Evolutionary conservation across 345 rosid species (phyloP).

Genomic region (Lumnitzera littorea): DNA sequence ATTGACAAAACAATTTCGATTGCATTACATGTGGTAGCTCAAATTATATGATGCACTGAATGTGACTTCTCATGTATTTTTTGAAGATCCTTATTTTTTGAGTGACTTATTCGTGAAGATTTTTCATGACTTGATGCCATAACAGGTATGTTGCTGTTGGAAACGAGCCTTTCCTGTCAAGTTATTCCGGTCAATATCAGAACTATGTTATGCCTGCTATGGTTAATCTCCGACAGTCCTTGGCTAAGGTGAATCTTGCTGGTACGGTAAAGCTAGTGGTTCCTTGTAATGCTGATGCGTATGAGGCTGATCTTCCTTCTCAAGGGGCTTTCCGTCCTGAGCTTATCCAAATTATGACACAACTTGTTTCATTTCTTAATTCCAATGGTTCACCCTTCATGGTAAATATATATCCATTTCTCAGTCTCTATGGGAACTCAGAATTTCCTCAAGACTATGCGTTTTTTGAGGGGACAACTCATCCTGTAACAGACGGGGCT

Average conservation of each 20-base stretch:
- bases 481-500: slow-evolving; percentile 71
- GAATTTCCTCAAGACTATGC: slow-evolving; percentile 97
- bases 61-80: too few species aligned
- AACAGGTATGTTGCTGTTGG: slow-evolving; percentile 89
- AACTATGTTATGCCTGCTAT: slow-evolving; percentile 72
- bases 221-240: slow-evolving; percentile 72
- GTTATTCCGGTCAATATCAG: slow-evolving; percentile 67
- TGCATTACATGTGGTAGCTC: too few species aligned
- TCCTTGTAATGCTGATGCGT: slow-evolving; percentile 97
- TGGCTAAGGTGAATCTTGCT: slow-evolving; percentile 77
- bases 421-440: slow-evolving; percentile 78
- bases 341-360: slow-evolving; percentile 74
- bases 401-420: slow-evolving; percentile 93
- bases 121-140: background rate
- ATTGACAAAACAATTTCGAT: too few species aligned
- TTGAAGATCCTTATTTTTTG: background rate
- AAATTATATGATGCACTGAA: too few species aligned
- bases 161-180: slow-evolving; percentile 84
- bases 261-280: slow-evolving; percentile 75
- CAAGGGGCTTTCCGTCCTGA: slow-evolving; percentile 89
- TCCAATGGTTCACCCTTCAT: slow-evolving; percentile 86
- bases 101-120: background rate
- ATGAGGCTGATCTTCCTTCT: slow-evolving; percentile 73
- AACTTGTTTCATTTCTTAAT: slow-evolving; percentile 72
- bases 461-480: slow-evolving; percentile 77